Evolutionary conservation across 306 rosid species (phyloP).

Genomic region (Vicia sativa): DNA sequence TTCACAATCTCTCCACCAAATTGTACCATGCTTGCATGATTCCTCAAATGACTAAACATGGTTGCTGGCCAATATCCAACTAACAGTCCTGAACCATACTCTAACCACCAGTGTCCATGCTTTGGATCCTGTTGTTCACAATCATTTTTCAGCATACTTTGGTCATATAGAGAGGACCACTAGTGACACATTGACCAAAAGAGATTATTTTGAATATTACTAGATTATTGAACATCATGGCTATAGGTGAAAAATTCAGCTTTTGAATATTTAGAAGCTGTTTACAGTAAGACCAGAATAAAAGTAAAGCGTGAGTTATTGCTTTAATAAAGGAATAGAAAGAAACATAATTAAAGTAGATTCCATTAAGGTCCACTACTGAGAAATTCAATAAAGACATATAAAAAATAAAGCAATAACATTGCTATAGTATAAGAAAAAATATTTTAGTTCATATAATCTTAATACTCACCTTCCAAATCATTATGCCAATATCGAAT

Average conservation of each 20-base stretch:
- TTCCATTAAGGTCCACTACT: conserved; percentile 43
- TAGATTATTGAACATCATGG: background rate
- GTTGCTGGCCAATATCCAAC: conserved; percentile 96
- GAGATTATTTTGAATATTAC: background rate
- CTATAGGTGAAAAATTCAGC: conserved; percentile 3
- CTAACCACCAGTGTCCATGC: conserved; percentile 98
- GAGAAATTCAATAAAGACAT: background rate
- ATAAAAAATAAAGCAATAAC: conserved; percentile 40
- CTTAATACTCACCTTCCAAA: conserved; percentile 74
- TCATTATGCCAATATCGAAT: conserved; percentile 93
- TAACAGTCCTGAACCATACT: conserved; percentile 74
- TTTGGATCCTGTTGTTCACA: conserved; percentile 78
- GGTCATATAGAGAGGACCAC: background rate
- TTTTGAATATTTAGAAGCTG: conserved; percentile 31
- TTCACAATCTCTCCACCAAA: conserved; percentile 98
- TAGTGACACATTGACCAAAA: conserved; percentile 5
- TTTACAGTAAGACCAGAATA: conserved; percentile 37
- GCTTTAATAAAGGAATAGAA: conserved; percentile 43
- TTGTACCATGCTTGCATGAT: conserved; percentile 91
- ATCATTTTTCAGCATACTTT: conserved; percentile 11
- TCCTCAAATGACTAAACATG: conserved; percentile 87
- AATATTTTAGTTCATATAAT: background rate
- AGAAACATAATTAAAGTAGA: conserved; percentile 32
- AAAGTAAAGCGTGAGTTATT: conserved; percentile 29
- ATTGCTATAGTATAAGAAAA: conserved; percentile 15